Base-by-base conservation (phyloP, 2,329 filamentous ascomycete species). In the Proliferodiscus dingleyae region DNA sequence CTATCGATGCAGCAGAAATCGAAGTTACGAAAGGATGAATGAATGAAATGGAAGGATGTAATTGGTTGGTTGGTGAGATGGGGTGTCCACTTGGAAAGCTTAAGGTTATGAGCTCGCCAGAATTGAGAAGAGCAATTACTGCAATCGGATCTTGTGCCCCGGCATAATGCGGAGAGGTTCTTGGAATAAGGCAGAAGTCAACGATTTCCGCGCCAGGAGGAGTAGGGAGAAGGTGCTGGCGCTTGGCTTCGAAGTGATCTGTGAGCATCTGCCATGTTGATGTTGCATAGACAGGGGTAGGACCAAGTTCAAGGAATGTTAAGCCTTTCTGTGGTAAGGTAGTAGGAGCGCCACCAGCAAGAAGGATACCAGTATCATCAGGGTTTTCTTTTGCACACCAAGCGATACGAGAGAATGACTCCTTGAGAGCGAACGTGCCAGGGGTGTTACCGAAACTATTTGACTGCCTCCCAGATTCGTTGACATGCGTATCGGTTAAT, bases 321-420 rank as follows among this genome's bases (percentile, higher is more conserved):
- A 98, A 67, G 4, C 87, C 88, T 64, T 87, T 89, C 4, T 81
- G 77, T 4, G 79, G 72, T 30, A 81, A 75, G 15, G 83, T 83
- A 0, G 78, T 75, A 2, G 78, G 72, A 50, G 85, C 78, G 4
- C 93, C 93, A 23, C 93, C 93, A 2, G 89, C 87, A 45, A 98
- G 77, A 30, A 98, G 68, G 19, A 98, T 73, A 2, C 83, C 91
- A 15, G 89, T 97, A 60, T 98, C 91, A 59, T 98, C 93, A 0
- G 89, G 85, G 60, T 97, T 95, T 49, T 83, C 77, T 64, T 96
- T 96, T 46, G 88, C 91, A 67, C 93, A 98, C 93, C 93, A 98
- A 1, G 83, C 78, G 45, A 97, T 81, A 51, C 82, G 83, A 50
- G 80, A 79, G 49, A 91, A 85, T 0, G 89, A 88, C 45, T 87